A percentile compares a stretch with the other conserved stretches of the same genome.
phyloP scores from a whole-genome alignment of 1,284 basidiomycete species.

The Malassezia furfur region DNA sequence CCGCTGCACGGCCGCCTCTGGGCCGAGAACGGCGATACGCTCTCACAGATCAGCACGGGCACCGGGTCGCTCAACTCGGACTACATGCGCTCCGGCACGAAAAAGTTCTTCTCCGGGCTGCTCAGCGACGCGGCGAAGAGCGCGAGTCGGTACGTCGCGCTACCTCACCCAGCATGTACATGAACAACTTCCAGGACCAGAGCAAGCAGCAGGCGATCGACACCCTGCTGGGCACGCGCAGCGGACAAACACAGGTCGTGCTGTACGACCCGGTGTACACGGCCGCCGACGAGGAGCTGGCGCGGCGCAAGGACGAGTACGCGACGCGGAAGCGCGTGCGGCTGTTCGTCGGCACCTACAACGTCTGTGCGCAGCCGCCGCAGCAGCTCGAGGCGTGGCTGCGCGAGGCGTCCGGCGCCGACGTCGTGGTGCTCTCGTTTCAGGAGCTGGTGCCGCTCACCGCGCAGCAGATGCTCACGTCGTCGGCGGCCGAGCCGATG shows the following conservation, averaged over 20 bases:
- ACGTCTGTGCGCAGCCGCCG: conserved; percentile 57
- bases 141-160: conserved; percentile 24
- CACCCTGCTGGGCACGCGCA: conserved; percentile 86
- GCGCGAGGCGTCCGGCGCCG: conserved; percentile 40
- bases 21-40: conserved; percentile 55
- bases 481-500: conserved; percentile 82
- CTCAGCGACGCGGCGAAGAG: conserved; percentile 94
- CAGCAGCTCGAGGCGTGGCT: conserved; percentile 6
- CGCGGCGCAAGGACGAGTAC: conserved; percentile 63
- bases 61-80: conserved; percentile 92
- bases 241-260: conserved; percentile 71
- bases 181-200: conserved; percentile 96
- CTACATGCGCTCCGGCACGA: conserved; percentile 76
- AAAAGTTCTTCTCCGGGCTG: conserved; percentile 58
- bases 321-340: conserved; percentile 65
- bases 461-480: conserved; percentile 71
- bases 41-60: conserved; percentile 76
- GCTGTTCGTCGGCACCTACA: conserved; percentile 87
- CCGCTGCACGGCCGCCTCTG: conserved; percentile 79
- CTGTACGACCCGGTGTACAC: conserved; percentile 92
- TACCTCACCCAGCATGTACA: conserved; percentile 59
- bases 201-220: conserved; percentile 90
- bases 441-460: conserved; percentile 97
- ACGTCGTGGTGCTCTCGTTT: conserved; percentile 56
- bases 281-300: conserved; percentile 58